Evolutionary conservation across 352 stramenopile genomes (phyloP), one percentile per base, ranked within the genome.

Genomic region (Phytopythium montanum): DNA sequence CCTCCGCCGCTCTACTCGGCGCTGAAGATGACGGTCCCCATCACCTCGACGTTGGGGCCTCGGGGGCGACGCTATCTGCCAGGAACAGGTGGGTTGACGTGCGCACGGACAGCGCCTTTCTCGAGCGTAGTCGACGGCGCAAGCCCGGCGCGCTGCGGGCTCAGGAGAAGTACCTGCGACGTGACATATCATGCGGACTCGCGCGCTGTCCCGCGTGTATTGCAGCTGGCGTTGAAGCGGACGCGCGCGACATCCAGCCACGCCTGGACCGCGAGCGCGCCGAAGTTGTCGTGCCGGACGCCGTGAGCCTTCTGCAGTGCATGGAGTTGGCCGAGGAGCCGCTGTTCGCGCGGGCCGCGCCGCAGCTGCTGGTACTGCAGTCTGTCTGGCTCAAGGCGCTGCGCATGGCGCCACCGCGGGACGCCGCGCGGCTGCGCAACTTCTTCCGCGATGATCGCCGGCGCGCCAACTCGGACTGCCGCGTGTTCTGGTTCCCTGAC

Each of bases 311-410:
- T 48, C 41, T 91, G 46, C 79, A 88, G 64, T 89, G 82, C 54
- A 83, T 95, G 74, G 83, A 92, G 64, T 68, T 95, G 18, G 60
- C 92, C 18, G 72, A 90, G 34, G 74, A 90, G 19, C 58, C 64
- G 55, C 50, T 77, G 44, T 87, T 95, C 34, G 63, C 54, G 25
- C 56, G 57, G 19, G 62, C 64, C 1, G 73, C 65, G 3, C 60
- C 66, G 34, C 69, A 86, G 54, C 39, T 93, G 28, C 64, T 93
- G 21, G 72, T 95, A n/a, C 62, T 95, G 50, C 73, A 93, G 65
- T 91, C 76, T 13, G 83, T 91, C 14, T 60, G 83, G n/a, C 66
- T 79, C 36, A 68, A 82, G 39, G 81, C 85, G 48, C 51, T 92
- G 53, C 72, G 73, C 29, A 64, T 91, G n/a, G 81, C 74, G n/a